Percentiles rank a stretch among this genome's conserved stretches.
Conservation (phyloP, 1,284 basidiomycete genomes). For the Inonotus obliquus region DNA sequence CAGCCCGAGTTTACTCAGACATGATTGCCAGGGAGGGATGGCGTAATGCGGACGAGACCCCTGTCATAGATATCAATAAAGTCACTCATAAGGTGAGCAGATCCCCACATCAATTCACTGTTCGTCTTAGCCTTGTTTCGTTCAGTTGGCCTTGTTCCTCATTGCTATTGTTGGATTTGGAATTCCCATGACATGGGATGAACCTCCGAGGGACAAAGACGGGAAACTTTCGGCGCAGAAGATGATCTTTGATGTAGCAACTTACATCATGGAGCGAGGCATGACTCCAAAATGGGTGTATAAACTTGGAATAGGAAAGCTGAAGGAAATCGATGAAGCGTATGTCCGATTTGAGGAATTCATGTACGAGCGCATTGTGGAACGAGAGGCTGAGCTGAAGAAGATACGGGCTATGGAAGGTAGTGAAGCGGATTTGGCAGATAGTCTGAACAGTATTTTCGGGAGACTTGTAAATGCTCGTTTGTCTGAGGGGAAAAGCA, state of each 20-base stretch:
- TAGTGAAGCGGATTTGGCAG: neutral
- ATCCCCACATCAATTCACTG: neutral
- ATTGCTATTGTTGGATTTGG: slow-evolving; percentile 18
- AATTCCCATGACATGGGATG: slow-evolving; percentile 16
- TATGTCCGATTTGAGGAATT: slow-evolving; percentile 13
- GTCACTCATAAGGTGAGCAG: slow-evolving; percentile 4
- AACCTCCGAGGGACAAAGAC: slow-evolving; percentile 7
- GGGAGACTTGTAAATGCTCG: slow-evolving; percentile 16
- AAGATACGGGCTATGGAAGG: slow-evolving; percentile 9
- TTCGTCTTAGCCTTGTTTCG: neutral
- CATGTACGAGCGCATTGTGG: slow-evolving; percentile 9
- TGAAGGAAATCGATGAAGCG: slow-evolving; percentile 13
- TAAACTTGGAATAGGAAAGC: slow-evolving; percentile 3
- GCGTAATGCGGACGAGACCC: slow-evolving; percentile 18
- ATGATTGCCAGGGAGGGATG: slow-evolving; percentile 29
- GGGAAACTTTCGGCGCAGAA: slow-evolving; percentile 12
- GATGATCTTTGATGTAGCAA: slow-evolving; percentile 15
- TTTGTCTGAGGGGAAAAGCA: slow-evolving; percentile 13
- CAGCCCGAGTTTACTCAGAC: slow-evolving; percentile 24
- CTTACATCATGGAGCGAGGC: neutral
- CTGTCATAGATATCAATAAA: slow-evolving; percentile 9
- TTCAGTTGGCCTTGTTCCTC: slow-evolving; percentile 13
- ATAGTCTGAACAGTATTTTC: slow-evolving; percentile 13
- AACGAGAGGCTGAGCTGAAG: slow-evolving; percentile 12
- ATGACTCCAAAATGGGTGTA: slow-evolving; percentile 13